These are phyloP conservation scores for Wolfiporia cocos DNA, from an alignment of 1,284 basidiomycete species.

Conservation along the genomic window DNA sequence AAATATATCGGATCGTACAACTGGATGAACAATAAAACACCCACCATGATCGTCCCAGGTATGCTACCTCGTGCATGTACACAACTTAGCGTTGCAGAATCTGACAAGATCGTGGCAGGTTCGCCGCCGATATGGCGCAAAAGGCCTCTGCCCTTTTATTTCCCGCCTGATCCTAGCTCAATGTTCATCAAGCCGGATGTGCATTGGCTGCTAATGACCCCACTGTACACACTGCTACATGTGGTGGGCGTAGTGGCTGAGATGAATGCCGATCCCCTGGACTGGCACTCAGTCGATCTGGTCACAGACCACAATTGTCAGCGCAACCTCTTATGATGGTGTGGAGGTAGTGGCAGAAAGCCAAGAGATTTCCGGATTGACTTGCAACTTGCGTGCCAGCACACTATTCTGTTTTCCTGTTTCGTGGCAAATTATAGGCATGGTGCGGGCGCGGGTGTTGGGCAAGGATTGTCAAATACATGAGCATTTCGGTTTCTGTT, in stretches of 20 bases:
- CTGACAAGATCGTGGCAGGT: no score
- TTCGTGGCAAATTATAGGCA: conserved; percentile 9
- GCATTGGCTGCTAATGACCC: conserved; percentile 32
- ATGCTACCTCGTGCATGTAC: no score
- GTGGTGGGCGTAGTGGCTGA: conserved; percentile 39
- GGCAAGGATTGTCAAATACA: conserved; percentile 46
- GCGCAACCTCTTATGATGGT: conserved; percentile 50
- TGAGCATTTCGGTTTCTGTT: no score
- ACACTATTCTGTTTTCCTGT: conserved; percentile 46
- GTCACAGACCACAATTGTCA: conserved; percentile 53
- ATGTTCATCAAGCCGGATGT: conserved; percentile 51
- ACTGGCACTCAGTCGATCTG: conserved; percentile 46
- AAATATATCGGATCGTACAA: no score
- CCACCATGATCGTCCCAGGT: conserved; percentile 55
- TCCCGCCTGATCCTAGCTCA: conserved; percentile 44
- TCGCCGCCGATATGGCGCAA: conserved; percentile 46
- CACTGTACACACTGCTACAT: no score
- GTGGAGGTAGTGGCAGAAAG: conserved; percentile 22
- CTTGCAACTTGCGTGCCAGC: conserved; percentile 43
- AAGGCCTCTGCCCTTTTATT: conserved; percentile 35
- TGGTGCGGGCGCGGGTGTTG: conserved; percentile 3
- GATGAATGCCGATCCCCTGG: conserved; percentile 23
- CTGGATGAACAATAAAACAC: conserved; percentile 27
- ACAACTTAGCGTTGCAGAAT: no score
- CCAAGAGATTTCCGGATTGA: conserved; percentile 49